Base-by-base conservation (phyloP, 768 basidiomycete species). In the Cyclocybe aegerita region DNA sequence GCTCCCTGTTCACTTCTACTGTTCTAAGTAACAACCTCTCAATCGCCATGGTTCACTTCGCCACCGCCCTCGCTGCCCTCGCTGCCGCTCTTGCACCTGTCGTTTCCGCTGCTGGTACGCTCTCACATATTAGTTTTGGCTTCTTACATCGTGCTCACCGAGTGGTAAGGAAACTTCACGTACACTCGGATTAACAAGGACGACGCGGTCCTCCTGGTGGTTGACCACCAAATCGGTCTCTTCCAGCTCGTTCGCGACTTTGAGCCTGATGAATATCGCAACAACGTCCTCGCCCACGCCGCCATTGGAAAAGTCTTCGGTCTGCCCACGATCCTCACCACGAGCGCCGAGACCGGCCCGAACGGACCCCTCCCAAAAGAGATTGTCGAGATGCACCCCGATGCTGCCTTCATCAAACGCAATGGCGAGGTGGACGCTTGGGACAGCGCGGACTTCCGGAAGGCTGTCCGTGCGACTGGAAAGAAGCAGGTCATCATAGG, bases 381-480 rank as follows among this genome's bases (percentile, higher is more conserved):
- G 52, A 71, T 80, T 33, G 23, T 70, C 11, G 71, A 65, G 1
- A 71, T 78, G 73, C 72, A 79, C 49, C 73, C 75, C 1, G 57
- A 73, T 44, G 74, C 74, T 0, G 67, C 76, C 10, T 58, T 70
- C 52, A 73, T 79, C 65, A 74, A 72, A 61, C 68, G 78, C 11
- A 61, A 72, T 17, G 78, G 76, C 2, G 76, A 80, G 57, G 77
- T 80, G 10, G 64, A 80, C 48, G 77, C 78, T 7, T 80, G 78
- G 78, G 77, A 80, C 56, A 78, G 76, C 57, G 49, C 62, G 4
- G 76, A 76, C 47, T 78, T 80, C 67, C 65, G 72, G 35, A 64
- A 62, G 1, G 77, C 77, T 14, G 75, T 80, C 11, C 60, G 68
- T 39, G 75, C 76, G 1, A 76, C 76, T 6, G 76, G 75, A 7